phyloP scores from a whole-genome alignment of 164 flowering plant genomes.

The Chimonanthus salicifolius region DNA sequence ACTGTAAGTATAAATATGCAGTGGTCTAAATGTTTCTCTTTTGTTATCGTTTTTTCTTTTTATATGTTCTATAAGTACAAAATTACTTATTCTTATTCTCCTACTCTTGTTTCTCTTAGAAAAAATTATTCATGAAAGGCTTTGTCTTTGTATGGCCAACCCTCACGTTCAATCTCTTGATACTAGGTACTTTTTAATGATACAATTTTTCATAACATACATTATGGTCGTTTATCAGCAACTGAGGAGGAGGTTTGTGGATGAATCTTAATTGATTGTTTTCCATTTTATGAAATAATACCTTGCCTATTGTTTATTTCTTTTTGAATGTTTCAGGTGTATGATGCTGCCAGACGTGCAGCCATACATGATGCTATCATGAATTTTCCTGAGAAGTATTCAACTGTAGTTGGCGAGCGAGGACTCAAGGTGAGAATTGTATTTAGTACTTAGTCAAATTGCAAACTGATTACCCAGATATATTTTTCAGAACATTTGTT shows the following conservation, averaged over 20 bases:
- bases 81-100: not conserved
- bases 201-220: slow-evolving; percentile 89
- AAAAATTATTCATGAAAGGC: not conserved
- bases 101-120: not conserved
- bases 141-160: slow-evolving; percentile 1
- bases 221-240: slow-evolving; percentile 84
- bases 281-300: not conserved
- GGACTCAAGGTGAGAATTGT: slow-evolving; percentile 80
- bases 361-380: slow-evolving; percentile 94
- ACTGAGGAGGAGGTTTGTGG: slow-evolving; percentile 74
- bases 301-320: not conserved
- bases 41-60: not conserved
- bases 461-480: too few relatives aligned
- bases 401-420: slow-evolving; percentile 91
- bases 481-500: too few relatives aligned
- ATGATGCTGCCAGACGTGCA: slow-evolving; percentile 87
- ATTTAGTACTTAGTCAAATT: not conserved
- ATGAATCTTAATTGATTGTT: not conserved
- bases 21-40: not conserved
- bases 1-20: slow-evolving; percentile 45
- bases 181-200: slow-evolving; percentile 94
- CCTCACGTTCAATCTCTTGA: slow-evolving; percentile 3
- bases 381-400: slow-evolving; percentile 81
- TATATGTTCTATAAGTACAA: not conserved
- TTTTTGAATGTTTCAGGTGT: slow-evolving; percentile 46